Percentiles rank a stretch among this genome's conserved stretches.
Conservation (phyloP, 768 basidiomycete genomes). For the Pisolithus albus region DNA sequence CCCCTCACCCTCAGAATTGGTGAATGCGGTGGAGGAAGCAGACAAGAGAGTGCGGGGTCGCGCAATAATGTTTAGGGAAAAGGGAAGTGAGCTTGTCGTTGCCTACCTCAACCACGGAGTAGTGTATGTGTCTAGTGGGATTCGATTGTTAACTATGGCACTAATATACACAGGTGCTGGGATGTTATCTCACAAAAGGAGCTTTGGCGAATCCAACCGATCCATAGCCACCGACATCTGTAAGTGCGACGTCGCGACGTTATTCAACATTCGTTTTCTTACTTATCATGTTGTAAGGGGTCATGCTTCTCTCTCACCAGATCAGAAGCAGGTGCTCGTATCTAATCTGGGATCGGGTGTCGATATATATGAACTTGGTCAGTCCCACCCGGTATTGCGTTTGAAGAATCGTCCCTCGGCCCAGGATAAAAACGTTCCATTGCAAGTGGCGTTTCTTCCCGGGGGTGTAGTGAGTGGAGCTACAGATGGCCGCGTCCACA, state of each 20-base stretch:
- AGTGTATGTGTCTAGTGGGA: background rate
- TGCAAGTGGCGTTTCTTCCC: background rate
- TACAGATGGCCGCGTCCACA: background rate
- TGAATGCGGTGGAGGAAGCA: background rate
- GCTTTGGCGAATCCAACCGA: constrained; percentile 2
- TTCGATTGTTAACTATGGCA: background rate
- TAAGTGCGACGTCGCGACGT: background rate
- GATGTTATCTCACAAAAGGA: background rate
- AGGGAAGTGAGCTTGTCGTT: background rate
- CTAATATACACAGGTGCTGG: constrained; percentile 1
- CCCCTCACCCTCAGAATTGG: background rate
- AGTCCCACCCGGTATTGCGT: background rate
- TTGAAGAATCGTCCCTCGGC: background rate
- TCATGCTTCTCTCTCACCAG: background rate
- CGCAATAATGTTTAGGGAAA: background rate
- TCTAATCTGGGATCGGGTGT: constrained; percentile 1
- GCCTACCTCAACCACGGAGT: constrained; percentile 6
- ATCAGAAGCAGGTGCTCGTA: background rate
- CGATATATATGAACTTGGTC: background rate
- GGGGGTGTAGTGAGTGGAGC: background rate
- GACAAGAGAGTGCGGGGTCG: background rate
- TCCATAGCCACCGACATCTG: constrained; percentile 2
- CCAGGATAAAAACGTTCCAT: background rate
- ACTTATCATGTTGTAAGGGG: background rate
- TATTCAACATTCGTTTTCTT: background rate